phyloP scores from a whole-genome alignment of 148 eudicot genomes.

The Chenopodium berlandieri region DNA sequence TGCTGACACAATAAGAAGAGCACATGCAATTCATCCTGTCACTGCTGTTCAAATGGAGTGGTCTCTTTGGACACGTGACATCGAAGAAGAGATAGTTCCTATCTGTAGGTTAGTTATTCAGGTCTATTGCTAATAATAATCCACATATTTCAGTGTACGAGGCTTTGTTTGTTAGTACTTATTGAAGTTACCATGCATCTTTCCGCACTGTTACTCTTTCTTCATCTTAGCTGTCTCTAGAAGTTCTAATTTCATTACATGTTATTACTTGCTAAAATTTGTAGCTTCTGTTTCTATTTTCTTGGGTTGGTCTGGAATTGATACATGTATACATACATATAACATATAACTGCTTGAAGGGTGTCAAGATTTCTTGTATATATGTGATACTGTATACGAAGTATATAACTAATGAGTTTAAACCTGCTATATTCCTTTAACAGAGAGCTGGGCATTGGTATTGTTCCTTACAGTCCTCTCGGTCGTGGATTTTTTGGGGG shows the following conservation, averaged over 20 bases:
- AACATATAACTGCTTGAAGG: neutral
- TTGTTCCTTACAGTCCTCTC: conserved; percentile 77
- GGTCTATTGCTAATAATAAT: neutral
- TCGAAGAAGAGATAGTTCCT: conserved; percentile 67
- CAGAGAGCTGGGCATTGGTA: conserved; percentile 83
- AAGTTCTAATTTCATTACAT: neutral
- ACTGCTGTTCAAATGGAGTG: conserved; percentile 74
- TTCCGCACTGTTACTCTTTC: neutral
- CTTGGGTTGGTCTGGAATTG: neutral
- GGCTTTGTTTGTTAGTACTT: neutral
- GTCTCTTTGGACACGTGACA: conserved; percentile 72
- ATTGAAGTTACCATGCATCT: neutral
- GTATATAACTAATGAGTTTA: neutral
- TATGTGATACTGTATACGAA: neutral
- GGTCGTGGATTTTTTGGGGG: conserved; percentile 82
- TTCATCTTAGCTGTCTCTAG: neutral
- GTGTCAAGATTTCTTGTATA: no score
- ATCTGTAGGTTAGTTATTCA: conserved; percentile 64
- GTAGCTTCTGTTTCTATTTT: neutral
- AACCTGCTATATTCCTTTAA: neutral
- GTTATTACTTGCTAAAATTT: neutral
- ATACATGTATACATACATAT: neutral
- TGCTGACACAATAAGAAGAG: conserved; percentile 63
- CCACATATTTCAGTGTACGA: neutral
- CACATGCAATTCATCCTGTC: conserved; percentile 73